Base-by-base conservation (phyloP, 192 early-diverging fungal species). In the Neocallimastix lanati region DNA sequence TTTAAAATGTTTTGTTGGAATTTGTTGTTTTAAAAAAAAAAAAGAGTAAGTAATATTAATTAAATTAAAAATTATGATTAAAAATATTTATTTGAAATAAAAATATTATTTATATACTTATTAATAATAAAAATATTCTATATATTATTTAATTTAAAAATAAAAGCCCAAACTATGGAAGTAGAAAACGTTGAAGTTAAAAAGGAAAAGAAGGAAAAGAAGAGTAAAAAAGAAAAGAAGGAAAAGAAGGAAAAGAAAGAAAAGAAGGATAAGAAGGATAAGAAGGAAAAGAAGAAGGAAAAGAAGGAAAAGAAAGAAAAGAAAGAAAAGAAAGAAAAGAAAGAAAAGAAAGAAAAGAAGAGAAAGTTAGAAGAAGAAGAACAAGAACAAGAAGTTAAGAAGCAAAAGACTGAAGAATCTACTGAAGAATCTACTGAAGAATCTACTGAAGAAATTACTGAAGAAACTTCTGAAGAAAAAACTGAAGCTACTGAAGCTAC, bases 401-500 rank as follows among this genome's bases (percentile, higher is more conserved):
- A 90, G 82, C 84, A 78, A 79, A 87, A 88, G 83, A 81, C 85
- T 35, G 88, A 85, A 30, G 80, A 67, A 27, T 2, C 21, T 27
- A 2, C 21, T n/a, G 50, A 67, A 67, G 50, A 67, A 67, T 11
- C 21, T n/a, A 11, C 50, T 67, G 80, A 35, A 35, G 80, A 35
- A 77, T 13, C 76, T 78, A 78, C 77, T 40, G 88, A 90, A 40
- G 83, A 80, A 27, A 77, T 83, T 12, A 77, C 50, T 15, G 35
- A 76, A 14, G 84, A 84, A 81, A 35, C 79, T 30, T 80, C 84
- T 78, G 83, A 83, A 76, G 88, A 92, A 84, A 90, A 90, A 81
- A 83, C 77, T 77, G 88, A 92, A 84, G 91, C 89, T 81, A 83
- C 77, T 77, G 88, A 92, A 85, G 85, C 84, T 81, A 87, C 85